Evolutionary conservation across 2,329 filamentous ascomycete genomes (phyloP), one percentile per base, ranked within the genome.

Genomic region (Fusarium dimerum): DNA sequence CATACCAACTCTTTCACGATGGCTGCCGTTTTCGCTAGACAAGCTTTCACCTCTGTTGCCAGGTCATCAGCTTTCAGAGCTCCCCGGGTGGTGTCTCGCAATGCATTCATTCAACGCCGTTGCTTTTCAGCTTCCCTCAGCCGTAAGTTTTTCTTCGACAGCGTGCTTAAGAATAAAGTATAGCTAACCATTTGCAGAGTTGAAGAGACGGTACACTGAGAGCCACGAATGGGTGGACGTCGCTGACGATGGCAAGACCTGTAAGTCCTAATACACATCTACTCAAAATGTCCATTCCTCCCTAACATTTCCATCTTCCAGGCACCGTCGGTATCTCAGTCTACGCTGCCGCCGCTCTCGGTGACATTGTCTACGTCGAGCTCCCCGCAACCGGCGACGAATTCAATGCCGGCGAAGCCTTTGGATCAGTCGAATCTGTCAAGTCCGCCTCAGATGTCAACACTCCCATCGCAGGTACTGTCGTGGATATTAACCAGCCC

Each of bases 141-240:
- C 52, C 51, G 62, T 64, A 32, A 42, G 62, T 51, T 32, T 51
- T 32, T 45, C 3, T 36, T 9, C 9, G 20, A 18, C 4, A 4
- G 2, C 30, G 8, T 17, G 2, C 8, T 44, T 20, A 17, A 29
- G 5, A 10, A 32, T 42, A 29, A 49, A 3, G 17, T 41, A 18
- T 34, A 41, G 20, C 48, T 51, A 26, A 51, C 38, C 17, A 12
- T 3, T 2, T 17, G 13, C n/a, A 65, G 63, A 55, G 15, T 52
- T 61, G 4, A 55, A 56, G 15, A 64, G 57, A 40, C 55, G 56
- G 72, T 96, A 93, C 78, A 95, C 91, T 50, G 85, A 91, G 70
- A 91, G 94, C 69, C 92, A 96, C 78, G 92, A 96, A 78, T 96
- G 92, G 92, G 83, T 96, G 69, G 89, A 94, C 72, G 75, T 94